Conservation (phyloP, 108 stramenopile genomes). For the Skeletonema potamos region DNA sequence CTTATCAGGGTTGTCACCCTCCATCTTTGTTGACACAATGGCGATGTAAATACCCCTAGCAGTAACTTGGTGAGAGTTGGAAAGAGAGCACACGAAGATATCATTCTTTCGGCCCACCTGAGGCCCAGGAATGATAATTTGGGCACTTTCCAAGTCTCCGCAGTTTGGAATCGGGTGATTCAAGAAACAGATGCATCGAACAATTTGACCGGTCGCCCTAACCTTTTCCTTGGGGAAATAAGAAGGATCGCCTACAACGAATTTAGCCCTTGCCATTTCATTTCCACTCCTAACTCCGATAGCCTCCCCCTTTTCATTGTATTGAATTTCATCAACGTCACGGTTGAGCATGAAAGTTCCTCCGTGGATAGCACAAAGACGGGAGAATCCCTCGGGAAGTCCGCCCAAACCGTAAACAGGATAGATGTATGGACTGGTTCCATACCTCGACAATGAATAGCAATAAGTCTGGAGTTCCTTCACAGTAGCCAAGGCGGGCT, state of each 20-base stretch:
- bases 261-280: conserved; percentile 94
- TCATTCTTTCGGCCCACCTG: conserved; percentile 95
- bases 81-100: conserved; percentile 95
- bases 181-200: conserved; percentile 97
- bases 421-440: conserved; percentile 98
- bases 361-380: conserved; percentile 98
- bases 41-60: conserved; percentile 93
- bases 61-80: conserved; percentile 72
- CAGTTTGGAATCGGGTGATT: conserved; percentile 96
- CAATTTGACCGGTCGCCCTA: conserved; percentile 83
- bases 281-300: conserved; percentile 89
- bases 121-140: conserved; percentile 98
- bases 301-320: conserved; percentile 85
- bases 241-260: conserved; percentile 97
- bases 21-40: conserved; percentile 95
- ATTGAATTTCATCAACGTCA: conserved; percentile 95
- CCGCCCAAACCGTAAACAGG: conserved; percentile 98
- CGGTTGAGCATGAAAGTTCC: conserved; percentile 99
- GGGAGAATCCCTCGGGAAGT: conserved; percentile 98
- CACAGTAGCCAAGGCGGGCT: conserved; percentile 88
- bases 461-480: conserved; percentile 93
- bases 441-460: conserved; percentile 92
- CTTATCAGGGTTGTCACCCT: conserved; percentile 89
- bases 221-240: conserved; percentile 90
- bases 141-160: conserved; percentile 87